Evolutionary conservation across 2,329 filamentous ascomycete species (phyloP).

Genomic region (Monosporascus sp.): DNA sequence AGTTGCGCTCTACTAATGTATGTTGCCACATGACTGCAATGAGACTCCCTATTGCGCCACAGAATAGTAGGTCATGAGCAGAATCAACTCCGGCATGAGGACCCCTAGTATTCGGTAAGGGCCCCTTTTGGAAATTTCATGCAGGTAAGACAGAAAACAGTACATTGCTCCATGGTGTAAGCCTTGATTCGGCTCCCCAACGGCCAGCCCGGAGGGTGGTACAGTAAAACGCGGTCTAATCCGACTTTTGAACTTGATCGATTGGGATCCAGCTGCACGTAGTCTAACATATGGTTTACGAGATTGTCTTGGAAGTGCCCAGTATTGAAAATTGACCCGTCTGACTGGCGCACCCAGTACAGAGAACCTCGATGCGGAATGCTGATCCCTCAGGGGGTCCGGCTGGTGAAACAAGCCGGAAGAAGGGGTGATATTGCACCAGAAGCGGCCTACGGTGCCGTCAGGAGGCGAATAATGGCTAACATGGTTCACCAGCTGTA

Average conservation of each 20-base stretch:
- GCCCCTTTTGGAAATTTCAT: neutral
- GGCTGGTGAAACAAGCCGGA: neutral
- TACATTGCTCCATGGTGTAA: too few relatives aligned
- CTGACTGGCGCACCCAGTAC: too few relatives aligned
- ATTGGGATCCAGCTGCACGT: too few relatives aligned
- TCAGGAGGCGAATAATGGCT: neutral
- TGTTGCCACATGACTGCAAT: neutral
- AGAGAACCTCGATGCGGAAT: too few relatives aligned
- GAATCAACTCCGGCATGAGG: neutral
- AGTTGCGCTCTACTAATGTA: neutral
- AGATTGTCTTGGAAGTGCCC: too few relatives aligned
- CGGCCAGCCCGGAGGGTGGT: too few relatives aligned
- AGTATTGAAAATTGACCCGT: too few relatives aligned
- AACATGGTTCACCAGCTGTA: too few relatives aligned
- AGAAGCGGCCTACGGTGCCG: neutral
- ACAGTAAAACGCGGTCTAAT: too few relatives aligned
- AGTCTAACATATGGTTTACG: too few relatives aligned
- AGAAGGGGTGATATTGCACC: neutral
- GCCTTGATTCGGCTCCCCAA: too few relatives aligned
- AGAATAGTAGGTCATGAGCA: neutral
- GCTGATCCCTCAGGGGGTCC: neutral
- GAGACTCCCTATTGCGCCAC: neutral
- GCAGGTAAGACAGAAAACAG: neutral
- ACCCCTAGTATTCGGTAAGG: neutral
- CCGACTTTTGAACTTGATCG: too few relatives aligned